Percentiles rank a stretch among this genome's conserved stretches.
These are phyloP conservation scores for Monosporozyma unispora DNA, from an alignment of 805 yeast genomes.

Conservation along the genomic window DNA sequence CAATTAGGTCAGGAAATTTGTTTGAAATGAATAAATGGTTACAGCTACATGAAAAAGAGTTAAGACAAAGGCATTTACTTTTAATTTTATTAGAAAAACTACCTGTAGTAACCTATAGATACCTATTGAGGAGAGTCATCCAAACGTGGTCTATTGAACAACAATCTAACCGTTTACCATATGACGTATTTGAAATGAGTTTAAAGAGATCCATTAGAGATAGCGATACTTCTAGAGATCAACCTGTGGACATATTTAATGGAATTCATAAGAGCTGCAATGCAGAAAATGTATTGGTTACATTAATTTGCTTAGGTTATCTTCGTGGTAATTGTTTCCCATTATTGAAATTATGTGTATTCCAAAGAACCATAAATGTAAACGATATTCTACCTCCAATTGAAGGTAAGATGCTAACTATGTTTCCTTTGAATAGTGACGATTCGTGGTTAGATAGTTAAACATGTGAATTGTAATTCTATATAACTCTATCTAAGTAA, in stretches of 20 bases:
- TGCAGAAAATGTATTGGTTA: conserved; percentile 24
- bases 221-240: not conserved
- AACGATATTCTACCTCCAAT: conserved; percentile 23
- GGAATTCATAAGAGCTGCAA: conserved; percentile 16
- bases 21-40: conserved; percentile 27
- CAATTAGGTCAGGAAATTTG: conserved; percentile 38
- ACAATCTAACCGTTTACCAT: conserved; percentile 22
- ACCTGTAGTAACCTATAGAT: conserved; percentile 36
- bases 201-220: conserved; percentile 12
- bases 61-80: conserved; percentile 29
- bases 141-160: conserved; percentile 13
- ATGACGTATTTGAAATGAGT: conserved; percentile 14
- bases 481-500: not conserved
- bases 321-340: conserved; percentile 30
- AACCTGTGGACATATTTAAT: conserved; percentile 13
- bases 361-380: conserved; percentile 21
- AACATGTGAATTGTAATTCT: not conserved
- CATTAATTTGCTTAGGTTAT: conserved; percentile 24
- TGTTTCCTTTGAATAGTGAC: conserved; percentile 23
- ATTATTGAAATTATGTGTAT: conserved; percentile 20
- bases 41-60: conserved; percentile 25
- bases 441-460: conserved; percentile 25
- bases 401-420: conserved; percentile 19
- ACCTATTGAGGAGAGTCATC: conserved; percentile 22
- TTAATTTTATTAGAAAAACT: conserved; percentile 35